Evolutionary conservation across 805 yeast genomes (phyloP).

Genomic region (Candida sphagnicola): DNA sequence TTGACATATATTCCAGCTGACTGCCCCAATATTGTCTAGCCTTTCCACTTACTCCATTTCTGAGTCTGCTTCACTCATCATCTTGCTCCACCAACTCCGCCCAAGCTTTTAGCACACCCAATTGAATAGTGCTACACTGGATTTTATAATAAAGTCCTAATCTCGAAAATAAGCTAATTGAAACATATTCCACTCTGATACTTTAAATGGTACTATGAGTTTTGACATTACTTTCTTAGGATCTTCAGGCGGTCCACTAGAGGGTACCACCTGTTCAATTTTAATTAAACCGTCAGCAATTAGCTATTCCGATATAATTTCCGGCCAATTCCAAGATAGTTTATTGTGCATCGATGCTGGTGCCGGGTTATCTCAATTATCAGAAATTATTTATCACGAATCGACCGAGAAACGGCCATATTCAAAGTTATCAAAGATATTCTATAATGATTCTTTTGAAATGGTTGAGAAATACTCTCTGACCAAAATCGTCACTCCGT

Average conservation of each 20-base stretch:
- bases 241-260: slow-evolving; percentile 82
- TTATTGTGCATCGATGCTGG: slow-evolving; percentile 78
- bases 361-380: slow-evolving; percentile 56
- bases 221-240: slow-evolving; percentile 72
- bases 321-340: slow-evolving; percentile 13
- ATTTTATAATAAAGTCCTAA: too few species aligned
- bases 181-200: slow-evolving; percentile 6
- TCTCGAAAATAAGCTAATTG: too few species aligned
- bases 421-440: slow-evolving; percentile 15
- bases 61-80: too few species aligned
- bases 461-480: slow-evolving; percentile 19
- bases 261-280: slow-evolving; percentile 63
- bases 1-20: too few species aligned
- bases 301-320: slow-evolving; percentile 36
- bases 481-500: slow-evolving; percentile 21
- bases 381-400: slow-evolving; percentile 35
- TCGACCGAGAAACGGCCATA: slow-evolving; percentile 3
- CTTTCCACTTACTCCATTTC: too few species aligned
- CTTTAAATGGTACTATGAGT: slow-evolving; percentile 16
- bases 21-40: too few species aligned
- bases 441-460: slow-evolving; percentile 27
- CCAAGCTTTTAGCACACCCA: too few species aligned
- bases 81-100: too few species aligned
- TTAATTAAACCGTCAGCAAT: slow-evolving; percentile 54
- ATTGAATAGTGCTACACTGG: too few species aligned